Conservation (phyloP, 148 eudicot genomes). For the Camellia granthamiana region DNA sequence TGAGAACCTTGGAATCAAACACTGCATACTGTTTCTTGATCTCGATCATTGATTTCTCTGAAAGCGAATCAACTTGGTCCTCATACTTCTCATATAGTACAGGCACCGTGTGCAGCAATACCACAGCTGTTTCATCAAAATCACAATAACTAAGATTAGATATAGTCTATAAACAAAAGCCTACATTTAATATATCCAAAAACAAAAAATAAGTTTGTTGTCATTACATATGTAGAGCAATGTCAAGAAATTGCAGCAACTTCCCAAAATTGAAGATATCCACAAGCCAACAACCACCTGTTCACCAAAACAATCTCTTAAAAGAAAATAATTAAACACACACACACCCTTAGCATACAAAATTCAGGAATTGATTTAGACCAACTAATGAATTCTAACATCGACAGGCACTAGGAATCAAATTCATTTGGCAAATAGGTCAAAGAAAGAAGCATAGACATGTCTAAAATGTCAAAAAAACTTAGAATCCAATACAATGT, state of each 20-base stretch:
- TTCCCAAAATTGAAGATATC: slow-evolving; percentile 43
- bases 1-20: slow-evolving; percentile 50
- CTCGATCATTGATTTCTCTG: slow-evolving; percentile 42
- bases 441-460: background rate
- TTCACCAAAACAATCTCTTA: slow-evolving; percentile 7
- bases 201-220: background rate
- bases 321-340: background rate
- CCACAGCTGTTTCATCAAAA: slow-evolving; percentile 38
- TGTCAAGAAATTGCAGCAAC: slow-evolving; percentile 51
- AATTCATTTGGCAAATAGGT: background rate
- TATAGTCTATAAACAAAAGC: background rate
- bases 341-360: background rate
- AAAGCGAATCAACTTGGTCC: slow-evolving; percentile 43
- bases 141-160: background rate
- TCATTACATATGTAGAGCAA: slow-evolving; percentile 45
- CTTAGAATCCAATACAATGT: too few relatives aligned
- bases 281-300: slow-evolving; percentile 56
- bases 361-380: background rate
- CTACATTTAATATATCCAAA: background rate
- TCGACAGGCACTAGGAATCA: background rate
- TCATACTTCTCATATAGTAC: slow-evolving; percentile 55
- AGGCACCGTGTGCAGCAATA: slow-evolving; percentile 54
- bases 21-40: slow-evolving; percentile 44
- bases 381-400: background rate
- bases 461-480: too few relatives aligned